Conservation (phyloP, 306 rosid species). For the Datisca glomerata region DNA sequence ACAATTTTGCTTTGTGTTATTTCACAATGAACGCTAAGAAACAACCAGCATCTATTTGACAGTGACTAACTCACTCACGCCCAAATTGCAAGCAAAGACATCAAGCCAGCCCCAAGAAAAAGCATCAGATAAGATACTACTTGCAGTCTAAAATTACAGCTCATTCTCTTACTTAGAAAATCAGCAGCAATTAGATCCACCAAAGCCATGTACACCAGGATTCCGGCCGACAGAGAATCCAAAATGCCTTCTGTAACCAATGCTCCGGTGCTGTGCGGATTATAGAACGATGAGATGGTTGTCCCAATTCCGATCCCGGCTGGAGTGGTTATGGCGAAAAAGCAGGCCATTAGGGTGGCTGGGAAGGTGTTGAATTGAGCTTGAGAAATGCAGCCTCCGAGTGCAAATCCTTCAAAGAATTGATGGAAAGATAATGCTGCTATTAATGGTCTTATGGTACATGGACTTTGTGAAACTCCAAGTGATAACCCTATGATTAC, state of each 20-base stretch:
- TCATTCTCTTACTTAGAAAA: slow-evolving; percentile 90
- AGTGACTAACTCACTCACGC: too few relatives aligned
- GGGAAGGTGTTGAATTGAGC: slow-evolving; percentile 67
- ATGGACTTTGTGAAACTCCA: slow-evolving; percentile 89
- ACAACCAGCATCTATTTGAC: too few relatives aligned
- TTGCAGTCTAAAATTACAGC: slow-evolving; percentile 88
- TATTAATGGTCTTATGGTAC: slow-evolving; percentile 74
- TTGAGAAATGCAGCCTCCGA: slow-evolving; percentile 94
- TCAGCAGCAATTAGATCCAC: slow-evolving; percentile 94
- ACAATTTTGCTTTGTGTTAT: too few relatives aligned
- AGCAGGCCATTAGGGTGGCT: slow-evolving; percentile 62
- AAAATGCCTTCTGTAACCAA: slow-evolving; percentile 59
- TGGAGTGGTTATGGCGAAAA: slow-evolving; percentile 78
- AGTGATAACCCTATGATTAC: slow-evolving; percentile 81
- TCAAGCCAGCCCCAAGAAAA: slow-evolving; percentile 88
- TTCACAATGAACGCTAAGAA: too few relatives aligned
- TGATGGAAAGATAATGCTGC: slow-evolving; percentile 91
- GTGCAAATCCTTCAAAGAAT: slow-evolving; percentile 97
- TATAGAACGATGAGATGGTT: slow-evolving; percentile 44
- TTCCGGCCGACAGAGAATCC: slow-evolving; percentile 79
- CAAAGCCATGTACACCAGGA: slow-evolving; percentile 85
- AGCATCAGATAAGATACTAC: slow-evolving; percentile 63
- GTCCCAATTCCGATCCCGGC: slow-evolving; percentile 61
- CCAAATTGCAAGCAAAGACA: slow-evolving; percentile 88
- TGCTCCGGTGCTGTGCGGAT: slow-evolving; percentile 63